phyloP scores from a whole-genome alignment of 768 basidiomycete genomes.

The Tulasnella sp. region DNA sequence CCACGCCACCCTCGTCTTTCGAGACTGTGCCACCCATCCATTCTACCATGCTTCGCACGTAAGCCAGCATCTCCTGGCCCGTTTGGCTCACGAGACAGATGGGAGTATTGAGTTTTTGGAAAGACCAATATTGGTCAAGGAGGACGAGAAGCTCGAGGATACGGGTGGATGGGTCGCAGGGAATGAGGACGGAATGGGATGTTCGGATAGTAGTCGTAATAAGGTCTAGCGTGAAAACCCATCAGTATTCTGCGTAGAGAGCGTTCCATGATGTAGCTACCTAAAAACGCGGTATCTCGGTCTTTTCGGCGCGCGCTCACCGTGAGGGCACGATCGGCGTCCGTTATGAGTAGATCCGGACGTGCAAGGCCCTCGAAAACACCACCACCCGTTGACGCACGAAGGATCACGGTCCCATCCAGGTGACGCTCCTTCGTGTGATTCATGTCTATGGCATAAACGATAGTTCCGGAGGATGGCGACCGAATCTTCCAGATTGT shows the following conservation, averaged over 20 bases:
- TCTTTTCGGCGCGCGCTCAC: constrained; percentile 84
- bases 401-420: constrained; percentile 85
- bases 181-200: constrained; percentile 77
- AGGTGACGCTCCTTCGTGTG: constrained; percentile 95
- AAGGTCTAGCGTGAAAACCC: constrained; percentile 54
- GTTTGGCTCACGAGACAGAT: constrained; percentile 92
- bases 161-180: constrained; percentile 92
- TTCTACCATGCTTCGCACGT: constrained; percentile 96
- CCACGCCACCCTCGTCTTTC: constrained; percentile 66
- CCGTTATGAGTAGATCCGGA: constrained; percentile 91
- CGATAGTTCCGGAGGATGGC: constrained; percentile 89
- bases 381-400: constrained; percentile 55
- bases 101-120: constrained; percentile 67
- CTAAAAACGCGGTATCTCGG: constrained; percentile 81
- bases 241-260: constrained; percentile 22
- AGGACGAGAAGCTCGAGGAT: constrained; percentile 92
- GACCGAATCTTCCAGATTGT: constrained; percentile 99
- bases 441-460: constrained; percentile 93
- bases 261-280: constrained; percentile 36
- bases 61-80: constrained; percentile 87
- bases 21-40: constrained; percentile 96
- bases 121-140: constrained; percentile 97
- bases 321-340: constrained; percentile 79
- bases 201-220: constrained; percentile 82
- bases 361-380: constrained; percentile 82